phyloP scores from a whole-genome alignment of 2,329 filamentous ascomycete species.

The Phyllosticta citribraziliensis region DNA sequence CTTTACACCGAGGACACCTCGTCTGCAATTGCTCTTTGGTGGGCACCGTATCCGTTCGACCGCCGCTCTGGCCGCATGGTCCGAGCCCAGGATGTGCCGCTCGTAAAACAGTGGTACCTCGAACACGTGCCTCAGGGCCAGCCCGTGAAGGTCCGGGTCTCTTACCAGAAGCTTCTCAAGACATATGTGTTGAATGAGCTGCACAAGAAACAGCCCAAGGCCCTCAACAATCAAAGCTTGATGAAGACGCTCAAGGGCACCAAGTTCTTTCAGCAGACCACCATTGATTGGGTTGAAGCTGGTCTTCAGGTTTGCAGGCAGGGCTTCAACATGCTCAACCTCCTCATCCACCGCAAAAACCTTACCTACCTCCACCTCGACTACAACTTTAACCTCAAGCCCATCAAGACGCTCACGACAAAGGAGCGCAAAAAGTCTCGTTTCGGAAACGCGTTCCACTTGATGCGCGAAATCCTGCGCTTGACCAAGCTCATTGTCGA shows the following conservation, averaged over 20 bases:
- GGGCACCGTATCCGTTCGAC: slow-evolving; percentile 95
- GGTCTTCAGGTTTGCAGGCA: slow-evolving; percentile 96
- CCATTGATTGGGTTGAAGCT: slow-evolving; percentile 98
- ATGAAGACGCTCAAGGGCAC: slow-evolving; percentile 85
- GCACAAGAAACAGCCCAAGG: slow-evolving; percentile 91
- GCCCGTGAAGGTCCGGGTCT: slow-evolving; percentile 93
- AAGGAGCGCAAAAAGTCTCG: slow-evolving; percentile 99
- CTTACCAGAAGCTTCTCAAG: slow-evolving; percentile 96
- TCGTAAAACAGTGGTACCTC: slow-evolving; percentile 97
- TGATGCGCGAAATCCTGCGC: slow-evolving; percentile 96
- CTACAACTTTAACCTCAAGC: slow-evolving; percentile 99
- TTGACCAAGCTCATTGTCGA: slow-evolving; percentile 97
- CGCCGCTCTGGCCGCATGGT: slow-evolving; percentile 92
- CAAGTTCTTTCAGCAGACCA: slow-evolving; percentile 99
- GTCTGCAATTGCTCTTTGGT: slow-evolving; percentile 89
- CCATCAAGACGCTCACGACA: slow-evolving; percentile 94
- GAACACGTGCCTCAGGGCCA: slow-evolving; percentile 88
- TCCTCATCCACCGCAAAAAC: slow-evolving; percentile 97
- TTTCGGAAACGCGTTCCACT: slow-evolving; percentile 96
- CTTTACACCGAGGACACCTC: slow-evolving; percentile 83
- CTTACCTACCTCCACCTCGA: slow-evolving; percentile 96
- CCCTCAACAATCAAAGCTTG: slow-evolving; percentile 87
- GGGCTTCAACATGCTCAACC: slow-evolving; percentile 98
- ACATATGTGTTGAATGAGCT: slow-evolving; percentile 93
- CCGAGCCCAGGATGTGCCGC: slow-evolving; percentile 86